Evolutionary conservation across 805 yeast species (phyloP), one percentile per base, ranked within the genome.

Genomic region (Metschnikowia shivogae): DNA sequence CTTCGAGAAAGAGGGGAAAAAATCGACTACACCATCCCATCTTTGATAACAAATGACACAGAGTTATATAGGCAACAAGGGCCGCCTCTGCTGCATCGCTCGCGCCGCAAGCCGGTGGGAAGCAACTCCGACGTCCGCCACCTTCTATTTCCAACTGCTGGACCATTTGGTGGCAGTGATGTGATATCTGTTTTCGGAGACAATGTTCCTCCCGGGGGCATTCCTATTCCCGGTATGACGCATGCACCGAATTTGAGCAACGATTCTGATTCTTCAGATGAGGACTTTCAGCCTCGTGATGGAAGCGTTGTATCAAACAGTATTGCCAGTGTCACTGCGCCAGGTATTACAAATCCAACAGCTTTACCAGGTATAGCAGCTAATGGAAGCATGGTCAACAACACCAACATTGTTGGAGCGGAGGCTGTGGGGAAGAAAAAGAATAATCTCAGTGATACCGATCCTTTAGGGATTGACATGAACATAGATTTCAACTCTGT

Each of bases 151-250:
- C 95, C 97, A 6, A 92, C 97, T 0, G 89, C 89, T 12, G 99
- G 99, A 0, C 99, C 99, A 1, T 92, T 92, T 72, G 99, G 99
- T 26, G 99, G 99, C 19, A 84, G 92, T 49, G 97, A 92, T 60
- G 95, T 89, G 1, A 77, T 82, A 6, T 84, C 97, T 0, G 68
- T 92, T 27, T 89, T 89, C 63, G 90, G 93, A 5, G 76, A 78
- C 38, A 80, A 80, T 46, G 70, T 74, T 20, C 81, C 87, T 4
- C 77, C 78, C 1, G 73, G 72, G 6, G 74, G 76, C 1, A 67
- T 67, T 6, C 70, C 74, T 1, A 56, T 68, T 11, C 60, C 63
- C 1, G 73, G 74, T 6, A 49, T 59, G 55, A 55, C 62, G 22
- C 49, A 48, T 45, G 63, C 50, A 55, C 66, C 22, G 65, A 72